Conservation (phyloP, 805 yeast genomes). For the Starmerella stellata region DNA sequence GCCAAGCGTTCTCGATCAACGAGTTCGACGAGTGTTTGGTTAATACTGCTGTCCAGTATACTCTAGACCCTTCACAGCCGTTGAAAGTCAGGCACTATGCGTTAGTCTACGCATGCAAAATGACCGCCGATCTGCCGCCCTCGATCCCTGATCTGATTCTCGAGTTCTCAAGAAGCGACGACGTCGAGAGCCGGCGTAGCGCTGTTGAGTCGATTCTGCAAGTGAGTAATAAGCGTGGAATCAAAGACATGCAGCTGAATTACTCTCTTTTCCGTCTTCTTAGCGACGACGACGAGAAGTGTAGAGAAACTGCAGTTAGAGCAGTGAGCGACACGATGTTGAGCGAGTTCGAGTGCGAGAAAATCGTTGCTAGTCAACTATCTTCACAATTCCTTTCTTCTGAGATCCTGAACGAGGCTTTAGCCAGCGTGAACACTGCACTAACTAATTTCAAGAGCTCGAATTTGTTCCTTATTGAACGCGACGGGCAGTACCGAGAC, state of each 20-base stretch:
- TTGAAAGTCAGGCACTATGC: constrained; percentile 11
- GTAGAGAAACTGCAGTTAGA: constrained; percentile 25
- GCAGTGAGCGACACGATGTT: neutral
- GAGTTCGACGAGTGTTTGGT: neutral
- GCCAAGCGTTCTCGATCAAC: neutral
- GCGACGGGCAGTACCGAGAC: constrained; percentile 47
- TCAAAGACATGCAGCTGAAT: constrained; percentile 1
- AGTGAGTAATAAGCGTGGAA: constrained; percentile 18
- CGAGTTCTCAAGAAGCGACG: constrained; percentile 25
- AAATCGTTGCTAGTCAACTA: constrained; percentile 21
- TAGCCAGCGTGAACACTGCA: neutral
- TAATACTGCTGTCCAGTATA: neutral
- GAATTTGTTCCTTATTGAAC: constrained; percentile 44
- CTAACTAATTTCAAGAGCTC: neutral
- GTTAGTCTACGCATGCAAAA: constrained; percentile 2
- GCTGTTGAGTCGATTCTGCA: constrained; percentile 30
- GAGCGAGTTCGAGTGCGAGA: constrained; percentile 1
- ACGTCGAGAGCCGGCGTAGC: constrained; percentile 28
- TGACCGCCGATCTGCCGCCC: neutral
- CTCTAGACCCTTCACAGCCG: neutral
- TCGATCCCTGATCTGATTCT: constrained; percentile 13
- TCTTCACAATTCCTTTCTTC: neutral
- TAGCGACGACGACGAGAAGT: constrained; percentile 48
- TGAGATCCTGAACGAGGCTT: neutral
- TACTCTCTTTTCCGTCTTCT: constrained; percentile 14